These are phyloP conservation scores for Planoprotostelium fungivorum DNA, from an alignment of 78 protist species.

Conservation along the genomic window DNA sequence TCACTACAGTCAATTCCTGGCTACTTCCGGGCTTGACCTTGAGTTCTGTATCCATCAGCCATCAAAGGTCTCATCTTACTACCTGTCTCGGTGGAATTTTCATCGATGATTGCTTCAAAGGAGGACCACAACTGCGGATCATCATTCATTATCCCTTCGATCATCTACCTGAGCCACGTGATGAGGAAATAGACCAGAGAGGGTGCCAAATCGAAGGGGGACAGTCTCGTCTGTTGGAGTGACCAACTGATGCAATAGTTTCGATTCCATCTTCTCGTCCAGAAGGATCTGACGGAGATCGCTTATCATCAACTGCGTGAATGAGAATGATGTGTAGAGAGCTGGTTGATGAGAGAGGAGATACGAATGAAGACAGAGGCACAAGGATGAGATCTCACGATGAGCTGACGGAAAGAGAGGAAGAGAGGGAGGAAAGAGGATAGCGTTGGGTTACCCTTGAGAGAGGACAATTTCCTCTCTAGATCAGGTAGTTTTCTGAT, in stretches of 20 bases:
- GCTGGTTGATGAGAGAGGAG: too few relatives aligned
- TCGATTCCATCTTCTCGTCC: not conserved
- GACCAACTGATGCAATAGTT: not conserved
- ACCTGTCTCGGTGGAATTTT: not conserved
- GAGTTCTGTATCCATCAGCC: not conserved
- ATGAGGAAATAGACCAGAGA: not conserved
- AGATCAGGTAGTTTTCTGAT: conserved; percentile 38
- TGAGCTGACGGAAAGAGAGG: not conserved
- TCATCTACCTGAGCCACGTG: not conserved
- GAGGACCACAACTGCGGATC: not conserved
- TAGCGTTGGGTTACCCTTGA: not conserved
- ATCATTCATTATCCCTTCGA: not conserved
- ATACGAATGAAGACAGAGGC: too few relatives aligned
- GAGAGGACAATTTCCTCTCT: conserved; percentile 36
- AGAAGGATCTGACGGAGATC: not conserved
- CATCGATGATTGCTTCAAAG: not conserved
- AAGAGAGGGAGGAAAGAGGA: not conserved
- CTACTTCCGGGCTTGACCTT: not conserved
- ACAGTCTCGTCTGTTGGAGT: not conserved
- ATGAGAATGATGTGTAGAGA: too few relatives aligned
- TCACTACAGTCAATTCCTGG: not conserved
- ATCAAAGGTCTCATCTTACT: not conserved
- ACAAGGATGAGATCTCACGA: too few relatives aligned
- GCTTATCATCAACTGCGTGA: not conserved
- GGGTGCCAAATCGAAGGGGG: not conserved